Conservation (phyloP, 768 basidiomycete species). For the Xerocomus brunneocitrinus region DNA sequence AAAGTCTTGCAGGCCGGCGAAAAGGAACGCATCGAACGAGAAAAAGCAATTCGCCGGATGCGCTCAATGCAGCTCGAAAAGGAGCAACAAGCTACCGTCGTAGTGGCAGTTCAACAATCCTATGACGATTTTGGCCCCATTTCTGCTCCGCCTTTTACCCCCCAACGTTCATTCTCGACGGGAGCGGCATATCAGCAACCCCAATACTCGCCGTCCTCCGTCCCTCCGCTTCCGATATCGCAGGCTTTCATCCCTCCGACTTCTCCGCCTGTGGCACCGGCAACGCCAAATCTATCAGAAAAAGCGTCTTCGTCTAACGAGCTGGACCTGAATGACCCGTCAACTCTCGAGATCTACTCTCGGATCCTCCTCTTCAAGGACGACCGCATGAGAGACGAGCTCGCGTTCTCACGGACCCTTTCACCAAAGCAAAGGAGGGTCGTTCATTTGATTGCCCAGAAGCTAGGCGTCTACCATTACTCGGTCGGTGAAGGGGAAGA, state of each 20-base stretch:
- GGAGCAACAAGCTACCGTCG: conserved; percentile 46
- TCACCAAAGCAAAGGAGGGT: conserved; percentile 82
- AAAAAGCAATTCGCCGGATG: conserved; percentile 98
- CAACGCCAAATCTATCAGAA: conserved; percentile 61
- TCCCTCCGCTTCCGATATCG: conserved; percentile 37
- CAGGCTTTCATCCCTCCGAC: conserved; percentile 42
- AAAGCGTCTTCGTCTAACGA: conserved; percentile 61
- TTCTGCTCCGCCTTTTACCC: conserved; percentile 50
- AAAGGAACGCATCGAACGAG: conserved; percentile 96
- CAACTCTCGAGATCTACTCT: conserved; percentile 95
- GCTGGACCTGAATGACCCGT: conserved; percentile 93
- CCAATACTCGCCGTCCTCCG: conserved; percentile 62
- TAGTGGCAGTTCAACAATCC: conserved; percentile 28
- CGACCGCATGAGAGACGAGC: conserved; percentile 93
- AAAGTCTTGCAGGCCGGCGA: conserved; percentile 99
- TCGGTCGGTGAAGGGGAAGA: conserved; percentile 92
- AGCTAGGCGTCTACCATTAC: conserved; percentile 91
- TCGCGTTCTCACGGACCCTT: conserved; percentile 90
- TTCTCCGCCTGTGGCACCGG: conserved; percentile 51
- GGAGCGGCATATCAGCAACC: conserved; percentile 53
- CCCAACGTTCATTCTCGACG: conserved; percentile 72
- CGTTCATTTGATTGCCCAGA: conserved; percentile 95
- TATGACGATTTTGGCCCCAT: conserved; percentile 77
- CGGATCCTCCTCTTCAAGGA: conserved; percentile 96
- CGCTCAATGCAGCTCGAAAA: conserved; percentile 94